Conservation (phyloP, 2,329 filamentous ascomycete species). For the Teratosphaeria pseudoeucalypti region DNA sequence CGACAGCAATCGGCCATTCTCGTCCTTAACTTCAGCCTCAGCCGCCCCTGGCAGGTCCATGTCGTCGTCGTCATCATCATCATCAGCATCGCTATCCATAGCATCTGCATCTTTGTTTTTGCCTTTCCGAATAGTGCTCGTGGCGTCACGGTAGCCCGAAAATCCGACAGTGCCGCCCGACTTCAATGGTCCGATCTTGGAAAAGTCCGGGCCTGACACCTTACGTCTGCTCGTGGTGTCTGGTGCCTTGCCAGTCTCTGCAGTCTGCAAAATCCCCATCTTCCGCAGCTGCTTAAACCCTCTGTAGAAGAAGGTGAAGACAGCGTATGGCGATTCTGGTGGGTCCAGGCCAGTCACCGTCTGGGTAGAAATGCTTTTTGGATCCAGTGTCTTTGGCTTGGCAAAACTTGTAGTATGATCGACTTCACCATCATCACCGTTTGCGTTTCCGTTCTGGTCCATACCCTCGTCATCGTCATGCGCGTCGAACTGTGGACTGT, state of each 20-base stretch:
- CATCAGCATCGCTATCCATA: slow-evolving; percentile 62
- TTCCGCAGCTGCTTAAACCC: slow-evolving; percentile 93
- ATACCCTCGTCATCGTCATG: slow-evolving; percentile 78
- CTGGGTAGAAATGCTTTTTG: slow-evolving; percentile 95
- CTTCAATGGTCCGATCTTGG: slow-evolving; percentile 73
- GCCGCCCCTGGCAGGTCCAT: slow-evolving; percentile 53
- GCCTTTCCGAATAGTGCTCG: slow-evolving; percentile 41
- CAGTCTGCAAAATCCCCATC: slow-evolving; percentile 67
- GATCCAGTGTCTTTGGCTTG: slow-evolving; percentile 89
- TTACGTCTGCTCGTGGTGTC: slow-evolving; percentile 55
- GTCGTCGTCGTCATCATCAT: slow-evolving; percentile 44
- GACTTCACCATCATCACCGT: slow-evolving; percentile 59
- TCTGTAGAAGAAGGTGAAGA: slow-evolving; percentile 95
- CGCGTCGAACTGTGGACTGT: slow-evolving; percentile 93
- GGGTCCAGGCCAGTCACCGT: slow-evolving; percentile 98
- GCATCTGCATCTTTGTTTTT: slow-evolving; percentile 53
- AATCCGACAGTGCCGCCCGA: slow-evolving; percentile 83
- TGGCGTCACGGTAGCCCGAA: slow-evolving; percentile 58
- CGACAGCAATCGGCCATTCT: slow-evolving; percentile 44
- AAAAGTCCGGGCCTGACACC: slow-evolving; percentile 75
- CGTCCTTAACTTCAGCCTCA: slow-evolving; percentile 52
- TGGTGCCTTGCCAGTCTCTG: background rate
- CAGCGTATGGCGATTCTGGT: slow-evolving; percentile 88
- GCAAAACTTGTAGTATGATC: slow-evolving; percentile 98
- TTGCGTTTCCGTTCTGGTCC: slow-evolving; percentile 43